These are phyloP conservation scores for Lactarius hatsudake DNA, from an alignment of 768 basidiomycete genomes.

Conservation along the genomic window DNA sequence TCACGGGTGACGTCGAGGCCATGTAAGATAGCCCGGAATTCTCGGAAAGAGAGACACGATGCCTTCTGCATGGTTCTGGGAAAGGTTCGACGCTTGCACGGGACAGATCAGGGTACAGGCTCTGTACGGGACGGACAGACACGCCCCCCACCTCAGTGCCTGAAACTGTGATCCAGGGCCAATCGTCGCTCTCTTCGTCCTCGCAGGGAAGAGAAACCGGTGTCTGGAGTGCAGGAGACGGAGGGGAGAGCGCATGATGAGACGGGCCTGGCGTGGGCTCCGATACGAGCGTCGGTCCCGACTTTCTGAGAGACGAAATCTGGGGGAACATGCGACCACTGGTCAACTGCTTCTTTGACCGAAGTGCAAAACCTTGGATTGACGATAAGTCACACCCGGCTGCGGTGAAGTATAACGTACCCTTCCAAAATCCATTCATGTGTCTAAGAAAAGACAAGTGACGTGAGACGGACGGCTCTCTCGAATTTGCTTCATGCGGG, in stretches of 20 bases:
- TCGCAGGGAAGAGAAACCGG: neutral
- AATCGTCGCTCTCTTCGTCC: neutral
- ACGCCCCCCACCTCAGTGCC: neutral
- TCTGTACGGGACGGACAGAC: neutral
- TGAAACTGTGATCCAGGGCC: conserved; percentile 1
- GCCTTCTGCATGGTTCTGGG: neutral
- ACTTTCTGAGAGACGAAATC: conserved; percentile 4
- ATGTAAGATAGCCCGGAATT: neutral
- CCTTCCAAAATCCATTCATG: conserved; percentile 15
- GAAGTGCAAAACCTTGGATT: neutral
- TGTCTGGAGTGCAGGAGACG: conserved; percentile 4
- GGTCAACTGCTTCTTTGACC: conserved; percentile 1
- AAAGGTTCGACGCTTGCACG: neutral
- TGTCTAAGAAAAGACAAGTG: neutral
- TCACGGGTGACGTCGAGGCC: neutral
- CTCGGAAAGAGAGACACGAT: neutral
- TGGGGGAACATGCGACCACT: neutral
- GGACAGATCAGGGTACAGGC: neutral
- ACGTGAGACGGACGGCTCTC: neutral
- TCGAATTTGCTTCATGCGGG: neutral
- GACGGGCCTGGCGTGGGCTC: neutral
- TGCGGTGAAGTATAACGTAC: neutral
- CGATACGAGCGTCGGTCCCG: neutral
- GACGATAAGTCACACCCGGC: neutral
- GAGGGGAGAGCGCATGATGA: neutral